Base-by-base conservation (phyloP, 345 rosid genomes). In the Salix arbutifolia region DNA sequence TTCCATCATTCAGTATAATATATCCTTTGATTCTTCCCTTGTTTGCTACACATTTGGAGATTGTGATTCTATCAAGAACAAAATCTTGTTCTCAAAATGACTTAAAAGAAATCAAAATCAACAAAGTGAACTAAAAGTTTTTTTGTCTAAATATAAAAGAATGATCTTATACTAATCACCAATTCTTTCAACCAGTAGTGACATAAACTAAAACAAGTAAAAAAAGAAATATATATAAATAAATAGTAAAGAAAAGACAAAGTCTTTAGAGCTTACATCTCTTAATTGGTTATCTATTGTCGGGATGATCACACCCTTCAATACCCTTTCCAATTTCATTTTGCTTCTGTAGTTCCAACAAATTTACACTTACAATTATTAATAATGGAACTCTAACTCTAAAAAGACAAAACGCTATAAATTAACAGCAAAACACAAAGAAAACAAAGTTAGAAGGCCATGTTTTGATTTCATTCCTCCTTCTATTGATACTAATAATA, bases 21-120 rank as follows among this genome's bases (percentile, higher is more conserved):
- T 81, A 90, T 1, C 72, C 67, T 86, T 33, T 33, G 6, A 33
- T 4, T 33, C 4, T 33, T 5, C 35, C 35, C 6, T 33, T 33
- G 35, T 33, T 33, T 33, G 6, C 37, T 88, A 93, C 69, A 88
- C 70, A 78, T 86, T 79, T 4, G 99, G 99, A 65, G 97, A 91
- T 73, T 90, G 96, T 18, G 99, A 90, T 18, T 90, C 37, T 33
- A 33, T 33, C 4, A 33, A 33, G 6, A 33, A 33, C 85, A 91
- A 75, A 80, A 91, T 74, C 81, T 83, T 77, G 81, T 76, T 44
- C 79, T 82, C 78, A 61, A 90, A 93, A 23, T 88, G 65, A 66
- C 79, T 97, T 95, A 81, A 12, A 78, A 67, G 69, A 46, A 14
- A 71, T 0, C 48, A 18, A 67, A 17, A 72, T 23, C 61, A 58